phyloP scores from a whole-genome alignment of 2,329 filamentous ascomycete species.

The Fusarium chuoi region DNA sequence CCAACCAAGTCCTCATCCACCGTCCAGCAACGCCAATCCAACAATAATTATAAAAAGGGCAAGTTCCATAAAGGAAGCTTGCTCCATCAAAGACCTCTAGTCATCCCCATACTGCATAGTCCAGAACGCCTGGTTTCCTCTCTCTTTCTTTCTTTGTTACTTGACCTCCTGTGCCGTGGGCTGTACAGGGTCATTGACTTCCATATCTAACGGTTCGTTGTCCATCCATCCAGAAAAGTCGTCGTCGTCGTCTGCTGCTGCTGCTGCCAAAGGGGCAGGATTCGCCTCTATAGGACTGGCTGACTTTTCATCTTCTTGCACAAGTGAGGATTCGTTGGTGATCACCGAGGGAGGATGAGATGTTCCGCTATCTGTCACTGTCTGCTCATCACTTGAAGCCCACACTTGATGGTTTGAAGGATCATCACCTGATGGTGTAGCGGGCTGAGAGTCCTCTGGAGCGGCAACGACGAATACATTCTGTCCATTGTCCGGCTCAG shows the following conservation, averaged over 20 bases:
- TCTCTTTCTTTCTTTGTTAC: slow-evolving; percentile 19
- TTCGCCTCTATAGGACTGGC: slow-evolving; percentile 17
- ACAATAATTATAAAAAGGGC: not conserved
- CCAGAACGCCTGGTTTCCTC: slow-evolving; percentile 27
- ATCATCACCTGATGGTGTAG: slow-evolving; percentile 59
- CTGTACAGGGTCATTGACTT: slow-evolving; percentile 31
- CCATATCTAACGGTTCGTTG: slow-evolving; percentile 44
- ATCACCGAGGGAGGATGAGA: slow-evolving; percentile 21
- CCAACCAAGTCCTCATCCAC: not conserved
- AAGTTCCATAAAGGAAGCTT: slow-evolving; percentile 1
- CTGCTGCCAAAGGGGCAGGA: slow-evolving; percentile 26
- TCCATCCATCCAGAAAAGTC: slow-evolving; percentile 53
- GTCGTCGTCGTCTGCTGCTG: slow-evolving; percentile 46
- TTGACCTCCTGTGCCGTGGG: slow-evolving; percentile 37
- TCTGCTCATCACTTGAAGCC: slow-evolving; percentile 27
- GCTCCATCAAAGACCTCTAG: slow-evolving; percentile 7
- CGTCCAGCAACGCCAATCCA: slow-evolving; percentile 23
- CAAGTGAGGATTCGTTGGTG: slow-evolving; percentile 17
- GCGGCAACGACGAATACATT: slow-evolving; percentile 72
- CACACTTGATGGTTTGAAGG: slow-evolving; percentile 29
- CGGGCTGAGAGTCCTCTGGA: slow-evolving; percentile 70
- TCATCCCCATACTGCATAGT: slow-evolving; percentile 15
- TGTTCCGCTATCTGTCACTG: slow-evolving; percentile 23
- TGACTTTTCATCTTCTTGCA: slow-evolving; percentile 15
- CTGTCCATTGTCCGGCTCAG: slow-evolving; percentile 56